These are phyloP conservation scores for Sporothrix protearum DNA, from an alignment of 2,329 filamentous ascomycete genomes.

Conservation along the genomic window DNA sequence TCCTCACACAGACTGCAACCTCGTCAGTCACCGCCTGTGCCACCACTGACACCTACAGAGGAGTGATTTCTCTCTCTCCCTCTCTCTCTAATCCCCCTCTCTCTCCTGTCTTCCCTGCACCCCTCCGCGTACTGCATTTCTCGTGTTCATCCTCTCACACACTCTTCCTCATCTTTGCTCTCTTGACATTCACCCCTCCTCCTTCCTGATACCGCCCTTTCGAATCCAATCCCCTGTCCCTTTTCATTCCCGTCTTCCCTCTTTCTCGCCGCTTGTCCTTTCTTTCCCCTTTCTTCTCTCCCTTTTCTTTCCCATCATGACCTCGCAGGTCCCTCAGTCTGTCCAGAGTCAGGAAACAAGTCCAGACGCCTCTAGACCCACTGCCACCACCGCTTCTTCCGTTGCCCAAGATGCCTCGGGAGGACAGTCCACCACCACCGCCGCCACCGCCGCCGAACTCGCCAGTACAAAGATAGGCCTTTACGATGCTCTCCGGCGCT, in stretches of 20 bases:
- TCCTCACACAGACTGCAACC: slow-evolving; percentile 26
- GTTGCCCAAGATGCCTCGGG: slow-evolving; percentile 55
- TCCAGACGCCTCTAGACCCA: slow-evolving; percentile 34
- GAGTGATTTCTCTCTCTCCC: background rate
- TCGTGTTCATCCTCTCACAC: slow-evolving; percentile 12
- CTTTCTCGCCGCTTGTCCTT: slow-evolving; percentile 29
- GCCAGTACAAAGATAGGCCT: slow-evolving; percentile 67
- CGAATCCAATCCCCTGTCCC: background rate
- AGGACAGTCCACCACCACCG: slow-evolving; percentile 60
- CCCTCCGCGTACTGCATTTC: slow-evolving; percentile 16
- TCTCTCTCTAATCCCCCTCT: too few species aligned
- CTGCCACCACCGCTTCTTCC: slow-evolving; percentile 32
- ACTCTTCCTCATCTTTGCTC: background rate
- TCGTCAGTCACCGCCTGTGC: slow-evolving; percentile 19
- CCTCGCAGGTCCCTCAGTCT: slow-evolving; percentile 30
- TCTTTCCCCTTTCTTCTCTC: slow-evolving; percentile 34
- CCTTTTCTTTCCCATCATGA: slow-evolving; percentile 37
- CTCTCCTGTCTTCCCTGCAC: slow-evolving; percentile 10
- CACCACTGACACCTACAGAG: background rate
- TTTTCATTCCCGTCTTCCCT: slow-evolving; percentile 8
- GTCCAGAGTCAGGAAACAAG: slow-evolving; percentile 32
- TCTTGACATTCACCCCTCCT: slow-evolving; percentile 5
- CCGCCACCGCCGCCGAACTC: slow-evolving; percentile 62
- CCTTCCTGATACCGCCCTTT: slow-evolving; percentile 12
- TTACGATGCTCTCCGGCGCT: slow-evolving; percentile 72